These are phyloP conservation scores for Xylaria intraflava DNA, from an alignment of 495 filamentous ascomycete genomes.

Conservation along the genomic window DNA sequence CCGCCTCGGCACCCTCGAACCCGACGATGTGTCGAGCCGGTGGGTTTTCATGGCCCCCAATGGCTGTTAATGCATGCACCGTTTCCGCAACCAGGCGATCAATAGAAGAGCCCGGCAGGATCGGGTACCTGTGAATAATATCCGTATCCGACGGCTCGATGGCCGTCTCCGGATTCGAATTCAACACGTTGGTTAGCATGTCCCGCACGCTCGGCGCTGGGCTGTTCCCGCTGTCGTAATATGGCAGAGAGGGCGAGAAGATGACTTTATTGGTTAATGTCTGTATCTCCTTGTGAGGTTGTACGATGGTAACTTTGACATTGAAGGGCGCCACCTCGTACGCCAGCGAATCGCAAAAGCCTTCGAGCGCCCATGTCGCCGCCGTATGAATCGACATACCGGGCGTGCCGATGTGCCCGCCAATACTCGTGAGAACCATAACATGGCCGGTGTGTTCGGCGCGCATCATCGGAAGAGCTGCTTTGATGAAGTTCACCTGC, in stretches of 20 bases:
- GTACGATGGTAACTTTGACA: slow-evolving; percentile 90
- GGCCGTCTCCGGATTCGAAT: slow-evolving; percentile 47
- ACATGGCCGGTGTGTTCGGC: slow-evolving; percentile 78
- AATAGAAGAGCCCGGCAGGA: slow-evolving; percentile 56
- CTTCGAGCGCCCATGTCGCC: slow-evolving; percentile 90
- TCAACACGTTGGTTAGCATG: slow-evolving; percentile 68
- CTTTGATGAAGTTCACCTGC: slow-evolving; percentile 91
- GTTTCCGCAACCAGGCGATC: slow-evolving; percentile 75
- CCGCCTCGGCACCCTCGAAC: slow-evolving; percentile 76
- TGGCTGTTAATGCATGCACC: slow-evolving; percentile 83
- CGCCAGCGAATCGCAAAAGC: slow-evolving; percentile 93
- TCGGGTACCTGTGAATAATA: slow-evolving; percentile 65
- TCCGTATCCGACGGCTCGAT: slow-evolving; percentile 41
- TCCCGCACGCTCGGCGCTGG: slow-evolving; percentile 74
- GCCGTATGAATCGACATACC: slow-evolving; percentile 87
- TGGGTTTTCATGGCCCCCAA: slow-evolving; percentile 92
- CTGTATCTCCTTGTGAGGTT: slow-evolving; percentile 76
- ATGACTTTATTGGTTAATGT: slow-evolving; percentile 80
- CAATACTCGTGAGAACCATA: slow-evolving; percentile 81
- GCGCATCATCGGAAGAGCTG: slow-evolving; percentile 73
- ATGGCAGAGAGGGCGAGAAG: slow-evolving; percentile 65
- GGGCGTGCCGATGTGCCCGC: slow-evolving; percentile 87
- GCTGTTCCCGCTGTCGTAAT: slow-evolving; percentile 67
- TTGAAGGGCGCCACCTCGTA: slow-evolving; percentile 98
- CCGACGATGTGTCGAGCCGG: slow-evolving; percentile 92